These are phyloP conservation scores for Hericium alpestre DNA, from an alignment of 768 basidiomycete species.

Conservation along the genomic window DNA sequence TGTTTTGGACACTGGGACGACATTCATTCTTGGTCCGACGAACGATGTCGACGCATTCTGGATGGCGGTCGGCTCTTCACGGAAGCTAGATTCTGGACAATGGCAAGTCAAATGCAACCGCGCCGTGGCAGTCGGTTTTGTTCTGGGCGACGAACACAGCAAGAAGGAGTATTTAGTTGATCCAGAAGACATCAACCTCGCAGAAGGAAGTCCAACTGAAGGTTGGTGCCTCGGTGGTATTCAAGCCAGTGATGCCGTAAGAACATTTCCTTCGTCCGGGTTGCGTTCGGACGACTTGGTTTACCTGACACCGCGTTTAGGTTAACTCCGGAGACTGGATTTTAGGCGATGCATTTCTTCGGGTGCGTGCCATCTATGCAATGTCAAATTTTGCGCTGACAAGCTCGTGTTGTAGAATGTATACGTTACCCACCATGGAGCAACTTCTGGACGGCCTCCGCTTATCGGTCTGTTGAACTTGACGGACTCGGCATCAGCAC, in stretches of 20 bases:
- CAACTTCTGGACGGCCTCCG: slow-evolving; percentile 29
- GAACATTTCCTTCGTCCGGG: slow-evolving; percentile 4
- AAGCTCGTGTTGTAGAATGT: slow-evolving; percentile 31
- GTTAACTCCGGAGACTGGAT: slow-evolving; percentile 53
- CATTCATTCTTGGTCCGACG: slow-evolving; percentile 43
- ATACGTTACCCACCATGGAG: slow-evolving; percentile 38
- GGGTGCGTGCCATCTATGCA: slow-evolving; percentile 24
- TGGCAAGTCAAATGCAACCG: slow-evolving; percentile 45
- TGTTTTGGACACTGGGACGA: slow-evolving; percentile 56
- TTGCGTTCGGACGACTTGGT: neutral
- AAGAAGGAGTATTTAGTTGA: slow-evolving; percentile 33
- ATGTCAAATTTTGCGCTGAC: neutral
- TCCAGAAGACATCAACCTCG: slow-evolving; percentile 44
- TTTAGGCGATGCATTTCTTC: slow-evolving; percentile 46
- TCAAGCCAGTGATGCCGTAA: slow-evolving; percentile 40
- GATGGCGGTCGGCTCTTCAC: slow-evolving; percentile 32
- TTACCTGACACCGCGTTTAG: slow-evolving; percentile 16
- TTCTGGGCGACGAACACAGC: slow-evolving; percentile 28
- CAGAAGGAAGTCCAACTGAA: slow-evolving; percentile 25
- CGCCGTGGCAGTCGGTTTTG: slow-evolving; percentile 34
- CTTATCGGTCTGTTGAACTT: slow-evolving; percentile 34
- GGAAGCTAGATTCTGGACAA: slow-evolving; percentile 23
- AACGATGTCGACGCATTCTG: slow-evolving; percentile 44
- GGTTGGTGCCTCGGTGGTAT: slow-evolving; percentile 51
- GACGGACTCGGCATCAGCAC: slow-evolving; percentile 28